Evolutionary conservation across 768 basidiomycete species (phyloP).

Genomic region (Trametes gibbosa): DNA sequence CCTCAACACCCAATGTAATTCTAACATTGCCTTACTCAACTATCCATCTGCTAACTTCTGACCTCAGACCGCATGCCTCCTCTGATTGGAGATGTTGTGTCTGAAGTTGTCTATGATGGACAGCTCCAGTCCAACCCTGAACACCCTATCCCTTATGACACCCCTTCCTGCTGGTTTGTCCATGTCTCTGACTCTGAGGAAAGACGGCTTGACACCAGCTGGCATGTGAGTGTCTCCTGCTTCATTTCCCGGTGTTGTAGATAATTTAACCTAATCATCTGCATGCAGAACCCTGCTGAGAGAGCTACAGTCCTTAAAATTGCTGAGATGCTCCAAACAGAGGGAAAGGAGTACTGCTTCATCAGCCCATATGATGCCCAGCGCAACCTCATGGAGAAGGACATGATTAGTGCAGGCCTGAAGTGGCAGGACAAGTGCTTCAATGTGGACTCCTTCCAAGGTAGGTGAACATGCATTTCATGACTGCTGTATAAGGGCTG

Average conservation of each 20-base stretch:
- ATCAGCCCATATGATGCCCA: slow-evolving; percentile 85
- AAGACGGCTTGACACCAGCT: slow-evolving; percentile 35
- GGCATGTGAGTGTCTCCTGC: slow-evolving; percentile 30
- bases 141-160: slow-evolving; percentile 47
- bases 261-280: not conserved
- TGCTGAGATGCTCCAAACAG: slow-evolving; percentile 52
- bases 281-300: slow-evolving; percentile 58
- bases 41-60: slow-evolving; percentile 10
- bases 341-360: slow-evolving; percentile 52
- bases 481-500: not conserved
- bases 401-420: slow-evolving; percentile 48
- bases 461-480: slow-evolving; percentile 39
- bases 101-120: slow-evolving; percentile 58
- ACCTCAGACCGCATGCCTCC: slow-evolving; percentile 78
- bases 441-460: slow-evolving; percentile 81
- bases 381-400: slow-evolving; percentile 53
- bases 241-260: not conserved
- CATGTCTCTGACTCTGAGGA: slow-evolving; percentile 46
- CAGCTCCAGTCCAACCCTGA: slow-evolving; percentile 51
- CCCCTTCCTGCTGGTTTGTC: slow-evolving; percentile 62
- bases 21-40: not conserved
- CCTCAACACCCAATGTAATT: slow-evolving; percentile 73
- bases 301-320: slow-evolving; percentile 53
- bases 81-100: slow-evolving; percentile 74
- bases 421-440: slow-evolving; percentile 68